A percentile compares a stretch with the other conserved stretches of the same genome.
phyloP scores from a whole-genome alignment of 2,329 filamentous ascomycete genomes.

The Pseudogymnoascus sp. region DNA sequence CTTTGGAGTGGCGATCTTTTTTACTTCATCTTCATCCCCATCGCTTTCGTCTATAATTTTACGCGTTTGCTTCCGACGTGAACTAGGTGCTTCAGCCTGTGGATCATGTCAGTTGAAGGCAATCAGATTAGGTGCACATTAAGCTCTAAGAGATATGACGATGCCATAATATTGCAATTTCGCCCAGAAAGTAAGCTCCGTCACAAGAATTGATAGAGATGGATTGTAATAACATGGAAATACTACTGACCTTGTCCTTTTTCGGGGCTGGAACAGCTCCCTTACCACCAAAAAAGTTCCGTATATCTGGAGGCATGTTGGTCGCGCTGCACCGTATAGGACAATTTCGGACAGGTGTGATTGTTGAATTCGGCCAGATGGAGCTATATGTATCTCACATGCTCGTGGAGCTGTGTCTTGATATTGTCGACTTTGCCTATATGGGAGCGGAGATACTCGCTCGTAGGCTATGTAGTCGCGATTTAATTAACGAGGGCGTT shows the following conservation, averaged over 20 bases:
- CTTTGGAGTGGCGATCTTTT: slow-evolving; percentile 43
- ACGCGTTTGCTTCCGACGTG: slow-evolving; percentile 35
- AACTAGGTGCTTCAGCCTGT: background rate
- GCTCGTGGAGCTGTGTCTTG: background rate
- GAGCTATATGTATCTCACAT: background rate
- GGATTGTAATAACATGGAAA: background rate
- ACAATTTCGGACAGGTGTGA: background rate
- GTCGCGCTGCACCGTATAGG: background rate
- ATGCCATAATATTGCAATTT: background rate
- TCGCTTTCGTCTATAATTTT: slow-evolving; percentile 76
- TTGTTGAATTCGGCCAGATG: background rate
- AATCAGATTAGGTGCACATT: background rate
- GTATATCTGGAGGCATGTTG: slow-evolving; percentile 75
- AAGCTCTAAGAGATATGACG: background rate
- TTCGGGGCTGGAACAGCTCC: slow-evolving; percentile 45
- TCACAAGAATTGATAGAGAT: background rate
- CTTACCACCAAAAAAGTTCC: slow-evolving; percentile 81
- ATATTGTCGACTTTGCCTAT: background rate
- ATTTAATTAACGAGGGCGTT: slow-evolving; percentile 6
- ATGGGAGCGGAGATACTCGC: background rate
- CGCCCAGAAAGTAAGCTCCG: background rate
- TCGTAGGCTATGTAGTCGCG: background rate
- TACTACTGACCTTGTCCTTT: slow-evolving; percentile 26
- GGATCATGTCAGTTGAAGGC: slow-evolving; percentile 10
- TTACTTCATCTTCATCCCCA: slow-evolving; percentile 52